Percentiles rank a stretch among this genome's conserved stretches.
These are phyloP conservation scores for Phaeophleospora eucalypticola DNA, from an alignment of 2,329 filamentous ascomycete species.

Conservation along the genomic window DNA sequence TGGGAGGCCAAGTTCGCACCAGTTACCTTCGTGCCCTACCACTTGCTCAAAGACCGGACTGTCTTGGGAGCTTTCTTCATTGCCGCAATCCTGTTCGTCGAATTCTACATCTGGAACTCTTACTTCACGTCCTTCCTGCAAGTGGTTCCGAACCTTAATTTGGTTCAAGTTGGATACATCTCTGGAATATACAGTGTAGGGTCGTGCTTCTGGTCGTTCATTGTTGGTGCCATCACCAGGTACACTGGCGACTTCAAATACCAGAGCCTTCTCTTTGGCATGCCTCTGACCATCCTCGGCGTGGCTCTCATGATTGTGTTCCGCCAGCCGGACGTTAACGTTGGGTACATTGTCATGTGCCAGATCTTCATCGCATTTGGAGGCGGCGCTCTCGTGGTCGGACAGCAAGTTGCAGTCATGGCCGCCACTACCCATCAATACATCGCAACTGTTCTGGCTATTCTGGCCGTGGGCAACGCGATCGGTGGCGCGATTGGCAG, in stretches of 20 bases:
- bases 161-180: conserved; percentile 21
- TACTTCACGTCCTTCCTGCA: conserved; percentile 45
- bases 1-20: conserved; percentile 57
- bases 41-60: conserved; percentile 49
- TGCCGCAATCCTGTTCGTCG: conserved; percentile 41
- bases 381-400: conserved; percentile 55
- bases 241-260: conserved; percentile 48
- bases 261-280: conserved; percentile 32
- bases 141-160: conserved; percentile 42
- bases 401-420: conserved; percentile 58
- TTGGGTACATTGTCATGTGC: conserved; percentile 50
- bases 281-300: conserved; percentile 31
- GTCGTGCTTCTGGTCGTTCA: conserved; percentile 40
- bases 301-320: conserved; percentile 30
- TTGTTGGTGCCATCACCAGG: conserved; percentile 44
- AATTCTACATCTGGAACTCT: conserved; percentile 40
- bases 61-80: conserved; percentile 45
- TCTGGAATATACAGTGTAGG: conserved; percentile 31
- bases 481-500: conserved; percentile 53
- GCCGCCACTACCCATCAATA: conserved; percentile 39
- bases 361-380: conserved; percentile 59
- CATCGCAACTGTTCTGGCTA: conserved; percentile 24
- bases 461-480: conserved; percentile 19
- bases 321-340: conserved; percentile 34
- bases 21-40: conserved; percentile 54